Evolutionary conservation across 768 basidiomycete genomes (phyloP), one percentile per base, ranked within the genome.

Genomic region (Boletus subparvulus): DNA sequence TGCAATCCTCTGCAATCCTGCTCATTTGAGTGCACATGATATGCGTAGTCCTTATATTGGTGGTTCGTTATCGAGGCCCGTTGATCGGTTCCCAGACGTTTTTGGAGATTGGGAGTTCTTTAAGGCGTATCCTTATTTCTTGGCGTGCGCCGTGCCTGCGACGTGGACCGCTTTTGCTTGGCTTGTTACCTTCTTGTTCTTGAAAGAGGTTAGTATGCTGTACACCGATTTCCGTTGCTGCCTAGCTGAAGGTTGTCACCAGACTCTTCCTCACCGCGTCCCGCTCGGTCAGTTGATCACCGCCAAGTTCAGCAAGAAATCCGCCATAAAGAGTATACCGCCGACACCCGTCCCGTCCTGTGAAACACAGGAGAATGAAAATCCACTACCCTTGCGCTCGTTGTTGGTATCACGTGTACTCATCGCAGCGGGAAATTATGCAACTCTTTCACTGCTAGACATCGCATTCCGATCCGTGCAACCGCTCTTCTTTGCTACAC

Each of bases 401-500:
- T 73, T 88, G 42, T 68, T 88, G 44, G 78, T 78, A 21, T 78
- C 75, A 1, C 78, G 73, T 35, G 86, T 91, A 1, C 65, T 88
- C 41, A 71, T 86, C 46, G 80, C 87, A 7, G 81, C 82, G 14
- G 74, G 76, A 17, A 90, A 90, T 64, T 92, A 91, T 67, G 84
- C 80, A 1, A 67, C 74, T 26, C 77, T 91, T 24, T 82, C 87
- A 6, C 70, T 90, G 4, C 68, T 87, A 41, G 88, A 90, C 55
- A 88, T 90, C 46, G 71, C 84, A 11, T 83, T 82, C 62, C 83
- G 83, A 47, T 79, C 85, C 9, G 71, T 91, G 11, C 84, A 86
- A 41, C 90, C 90, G 0, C 68, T 90, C 28, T 91, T 88, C 71
- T 77, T 83, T 47, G 83, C 87, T n/a, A 90, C 87, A 6, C 87